These are phyloP conservation scores for Botryotinia calthae DNA, from an alignment of 2,329 filamentous ascomycete genomes.

Conservation along the genomic window DNA sequence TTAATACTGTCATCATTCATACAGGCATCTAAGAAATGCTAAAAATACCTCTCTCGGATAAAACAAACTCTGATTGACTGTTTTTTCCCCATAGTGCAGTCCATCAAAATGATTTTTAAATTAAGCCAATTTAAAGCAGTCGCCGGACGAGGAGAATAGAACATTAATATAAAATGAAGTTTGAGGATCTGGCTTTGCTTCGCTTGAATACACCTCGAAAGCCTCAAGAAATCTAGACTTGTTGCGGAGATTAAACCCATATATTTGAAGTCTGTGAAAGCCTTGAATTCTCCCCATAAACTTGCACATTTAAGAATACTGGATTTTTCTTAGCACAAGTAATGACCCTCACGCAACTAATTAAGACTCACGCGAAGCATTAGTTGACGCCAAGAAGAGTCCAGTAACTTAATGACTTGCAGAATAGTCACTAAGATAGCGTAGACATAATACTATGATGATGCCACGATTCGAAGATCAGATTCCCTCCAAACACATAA, in stretches of 20 bases:
- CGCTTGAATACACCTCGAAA: not conserved
- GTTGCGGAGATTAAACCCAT: not conserved
- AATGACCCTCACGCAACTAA: too few relatives aligned
- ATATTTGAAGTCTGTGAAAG: not conserved
- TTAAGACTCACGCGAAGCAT: not conserved
- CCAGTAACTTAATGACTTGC: not conserved
- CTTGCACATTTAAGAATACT: too few relatives aligned
- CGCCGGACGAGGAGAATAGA: not conserved
- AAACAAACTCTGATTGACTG: not conserved
- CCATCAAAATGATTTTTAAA: not conserved
- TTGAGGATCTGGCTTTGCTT: not conserved
- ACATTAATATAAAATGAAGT: not conserved
- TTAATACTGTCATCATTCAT: not conserved
- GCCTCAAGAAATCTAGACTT: not conserved
- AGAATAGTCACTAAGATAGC: not conserved
- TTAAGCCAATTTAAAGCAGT: not conserved
- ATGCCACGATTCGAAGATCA: not conserved
- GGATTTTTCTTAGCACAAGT: not conserved
- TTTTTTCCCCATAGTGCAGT: not conserved
- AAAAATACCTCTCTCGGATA: not conserved
- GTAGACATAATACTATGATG: not conserved
- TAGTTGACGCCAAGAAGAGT: not conserved
- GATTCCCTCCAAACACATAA: not conserved
- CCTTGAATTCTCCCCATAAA: too few relatives aligned
- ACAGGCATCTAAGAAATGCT: not conserved